Base-by-base conservation (phyloP, 1,139 yeast species). In the Pichia sp. region DNA sequence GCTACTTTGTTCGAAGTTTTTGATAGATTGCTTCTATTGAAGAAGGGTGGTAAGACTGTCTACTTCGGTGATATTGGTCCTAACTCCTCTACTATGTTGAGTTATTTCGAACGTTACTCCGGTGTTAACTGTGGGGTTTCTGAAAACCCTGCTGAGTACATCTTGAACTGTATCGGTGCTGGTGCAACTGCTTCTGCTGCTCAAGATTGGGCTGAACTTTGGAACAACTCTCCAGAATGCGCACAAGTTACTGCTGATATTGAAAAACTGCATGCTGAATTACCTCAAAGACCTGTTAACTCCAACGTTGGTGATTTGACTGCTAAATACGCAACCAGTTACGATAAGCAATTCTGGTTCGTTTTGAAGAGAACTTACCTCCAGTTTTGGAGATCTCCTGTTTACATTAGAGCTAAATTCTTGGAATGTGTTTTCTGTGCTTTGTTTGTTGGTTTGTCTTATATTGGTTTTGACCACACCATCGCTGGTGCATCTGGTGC, bases 51-150 rank as follows among this genome's bases (percentile, higher is more conserved):
- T 58, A 75, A 77, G 65, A 81, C 85, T 4, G 85, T 81, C 47
- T 81, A 81, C 60, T 80, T 80, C 63, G 84, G 84, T 56, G 84
- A 80, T 61, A 77, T 81, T 64, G 85, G 85, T 56, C 67, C 74
- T 51, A 73, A 78, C 61, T 81, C 84, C 54, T 56, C 68, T 4
- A 72, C 74, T 4, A 67, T 82, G 58, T 69, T 80, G 50, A 61
- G 71, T 47, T 82, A 82, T 61, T 82, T 82, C 62, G 84, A 81
- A 63, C 66, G 67, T 41, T 71, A 80, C 57, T 85, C 85, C 53
- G 79, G 81, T 48, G 73, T 84, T 57, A 68, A 73, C 57, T 82
- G 86, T 71, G 74, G 75, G 15, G 59, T 52, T 61, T 68, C 61
- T 70, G 85, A 68, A 70, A 80, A 81, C 57, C 80, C 80, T 26